phyloP scores from a whole-genome alignment of 2,329 filamentous ascomycete genomes.

The Monilinia vaccinii-corymbosi region DNA sequence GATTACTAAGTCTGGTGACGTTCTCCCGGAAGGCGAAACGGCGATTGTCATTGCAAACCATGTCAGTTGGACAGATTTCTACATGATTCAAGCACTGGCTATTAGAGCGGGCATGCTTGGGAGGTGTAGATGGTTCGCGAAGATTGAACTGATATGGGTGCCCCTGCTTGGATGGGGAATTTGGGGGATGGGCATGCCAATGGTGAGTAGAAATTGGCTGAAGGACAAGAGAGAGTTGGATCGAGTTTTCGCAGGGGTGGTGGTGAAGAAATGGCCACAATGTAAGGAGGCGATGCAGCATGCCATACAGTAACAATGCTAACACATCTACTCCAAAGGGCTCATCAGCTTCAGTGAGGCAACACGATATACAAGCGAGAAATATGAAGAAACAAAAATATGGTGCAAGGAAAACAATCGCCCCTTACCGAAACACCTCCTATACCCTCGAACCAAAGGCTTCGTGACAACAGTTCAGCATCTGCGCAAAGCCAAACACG shows the following conservation, averaged over 20 bases:
- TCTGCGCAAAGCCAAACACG: slow-evolving; percentile 40
- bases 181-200: slow-evolving; percentile 56
- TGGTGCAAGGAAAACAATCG: slow-evolving; percentile 44
- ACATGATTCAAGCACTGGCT: slow-evolving; percentile 52
- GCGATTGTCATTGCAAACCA: slow-evolving; percentile 53
- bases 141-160: slow-evolving; percentile 48
- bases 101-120: slow-evolving; percentile 46
- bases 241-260: slow-evolving; percentile 46
- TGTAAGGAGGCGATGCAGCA: slow-evolving; percentile 39
- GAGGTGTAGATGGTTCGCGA: slow-evolving; percentile 54
- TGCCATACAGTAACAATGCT: slow-evolving; percentile 1
- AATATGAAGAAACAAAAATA: slow-evolving; percentile 40
- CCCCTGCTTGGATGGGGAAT: slow-evolving; percentile 56
- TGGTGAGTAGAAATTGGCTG: slow-evolving; percentile 52
- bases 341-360: slow-evolving; percentile 56
- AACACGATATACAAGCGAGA: slow-evolving; percentile 47
- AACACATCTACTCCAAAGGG: slow-evolving; percentile 35
- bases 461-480: slow-evolving; percentile 51
- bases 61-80: slow-evolving; percentile 54
- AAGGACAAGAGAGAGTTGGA: slow-evolving; percentile 47
- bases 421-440: slow-evolving; percentile 45
- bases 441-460: slow-evolving; percentile 52
- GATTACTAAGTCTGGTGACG: slow-evolving; percentile 45
- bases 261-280: slow-evolving; percentile 43
- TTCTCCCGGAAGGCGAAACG: slow-evolving; percentile 43